These are phyloP conservation scores for Pseudocercospora pini-densiflorae DNA, from an alignment of 2,329 filamentous ascomycete species.

Conservation along the genomic window DNA sequence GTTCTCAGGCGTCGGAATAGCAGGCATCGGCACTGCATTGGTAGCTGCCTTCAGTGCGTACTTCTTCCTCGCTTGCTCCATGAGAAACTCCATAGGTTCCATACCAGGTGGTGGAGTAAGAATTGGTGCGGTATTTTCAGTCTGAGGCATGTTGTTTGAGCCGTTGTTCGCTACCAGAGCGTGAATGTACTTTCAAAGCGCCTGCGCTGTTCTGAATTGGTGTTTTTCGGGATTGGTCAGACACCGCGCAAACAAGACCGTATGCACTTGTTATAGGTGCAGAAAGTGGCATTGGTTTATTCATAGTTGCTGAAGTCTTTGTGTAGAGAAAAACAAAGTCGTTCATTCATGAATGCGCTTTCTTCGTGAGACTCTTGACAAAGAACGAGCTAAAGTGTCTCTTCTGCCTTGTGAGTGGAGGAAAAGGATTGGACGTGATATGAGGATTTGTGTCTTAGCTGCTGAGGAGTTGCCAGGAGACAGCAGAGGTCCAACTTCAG, in stretches of 20 bases:
- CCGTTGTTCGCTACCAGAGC: constrained; percentile 15
- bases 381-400: not conserved
- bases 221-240: not conserved
- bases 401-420: not conserved
- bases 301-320: not conserved
- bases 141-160: constrained; percentile 15
- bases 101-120: constrained; percentile 20
- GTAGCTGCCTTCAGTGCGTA: constrained; percentile 9
- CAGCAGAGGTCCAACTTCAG: no score
- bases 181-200: not conserved
- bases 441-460: no score
- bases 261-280: not conserved
- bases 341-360: not conserved
- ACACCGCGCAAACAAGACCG: not conserved
- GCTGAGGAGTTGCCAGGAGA: no score
- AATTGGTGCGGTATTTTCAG: not conserved
- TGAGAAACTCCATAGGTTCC: constrained; percentile 18
- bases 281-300: not conserved
- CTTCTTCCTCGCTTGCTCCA: constrained; percentile 21
- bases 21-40: not conserved
- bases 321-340: not conserved
- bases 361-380: not conserved
- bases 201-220: not conserved
- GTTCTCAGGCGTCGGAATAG: constrained; percentile 12
- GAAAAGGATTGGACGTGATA: no score